Evolutionary conservation across 2,329 filamentous ascomycete genomes (phyloP).

Genomic region (Teratosphaeria gauchensis): DNA sequence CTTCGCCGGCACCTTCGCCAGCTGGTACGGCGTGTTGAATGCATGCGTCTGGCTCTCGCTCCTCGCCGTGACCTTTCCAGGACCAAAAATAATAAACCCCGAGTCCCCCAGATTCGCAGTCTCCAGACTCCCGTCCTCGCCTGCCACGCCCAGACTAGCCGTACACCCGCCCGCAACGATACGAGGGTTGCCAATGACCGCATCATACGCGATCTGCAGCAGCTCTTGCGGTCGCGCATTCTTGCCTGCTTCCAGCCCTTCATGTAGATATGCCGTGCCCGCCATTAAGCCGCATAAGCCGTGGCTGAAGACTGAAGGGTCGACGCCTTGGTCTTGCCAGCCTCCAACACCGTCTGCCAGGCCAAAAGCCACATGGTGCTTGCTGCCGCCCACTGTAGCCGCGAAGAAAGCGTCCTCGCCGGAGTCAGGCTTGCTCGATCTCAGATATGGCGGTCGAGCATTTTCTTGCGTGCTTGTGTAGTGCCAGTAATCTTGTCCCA

Average conservation of each 20-base stretch:
- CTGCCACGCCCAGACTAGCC: conserved; percentile 74
- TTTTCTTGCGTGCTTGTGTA: conserved; percentile 23
- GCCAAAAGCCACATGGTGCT: conserved; percentile 67
- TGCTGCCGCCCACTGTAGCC: conserved; percentile 58
- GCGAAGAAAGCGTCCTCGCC: conserved; percentile 97
- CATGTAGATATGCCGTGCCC: conserved; percentile 33
- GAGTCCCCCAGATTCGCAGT: conserved; percentile 94
- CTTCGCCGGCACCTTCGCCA: conserved; percentile 74
- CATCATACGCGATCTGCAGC: conserved; percentile 76
- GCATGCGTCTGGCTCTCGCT: conserved; percentile 86
- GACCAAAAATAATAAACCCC: conserved; percentile 76
- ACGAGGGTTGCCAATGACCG: conserved; percentile 61
- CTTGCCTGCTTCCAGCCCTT: conserved; percentile 15
- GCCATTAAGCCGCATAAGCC: conserved; percentile 92
- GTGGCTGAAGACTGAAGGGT: conserved; percentile 92
- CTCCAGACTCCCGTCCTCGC: conserved; percentile 64
- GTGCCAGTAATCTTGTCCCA: conserved; percentile 35
- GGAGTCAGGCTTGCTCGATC: conserved; percentile 51
- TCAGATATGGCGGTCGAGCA: conserved; percentile 39
- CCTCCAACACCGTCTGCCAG: conserved; percentile 93
- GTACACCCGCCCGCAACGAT: conserved; percentile 84
- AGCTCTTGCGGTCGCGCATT: conserved; percentile 49
- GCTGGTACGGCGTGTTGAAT: conserved; percentile 95
- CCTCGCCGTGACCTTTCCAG: conserved; percentile 74
- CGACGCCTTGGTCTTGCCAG: conserved; percentile 85